Base-by-base conservation (phyloP, 2,329 filamentous ascomycete species). In the Pyricularia sp. region DNA sequence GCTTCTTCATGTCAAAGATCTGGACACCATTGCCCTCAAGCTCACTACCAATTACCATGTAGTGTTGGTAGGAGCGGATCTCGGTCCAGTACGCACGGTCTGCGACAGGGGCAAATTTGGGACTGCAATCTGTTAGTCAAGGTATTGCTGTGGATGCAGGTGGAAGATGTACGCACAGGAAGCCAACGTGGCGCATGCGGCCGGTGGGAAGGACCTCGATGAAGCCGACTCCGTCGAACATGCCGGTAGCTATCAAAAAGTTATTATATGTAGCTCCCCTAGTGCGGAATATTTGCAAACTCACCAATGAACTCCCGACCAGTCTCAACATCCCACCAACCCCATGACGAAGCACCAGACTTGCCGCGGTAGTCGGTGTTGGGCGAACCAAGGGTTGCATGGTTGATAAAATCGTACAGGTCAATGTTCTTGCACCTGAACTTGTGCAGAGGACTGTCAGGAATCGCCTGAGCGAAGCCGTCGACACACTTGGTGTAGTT, bases 1-100 rank as follows among this genome's bases (percentile, higher is more conserved):
- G 75, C 75, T 82, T 85, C 69, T 77, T 79, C 81, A 86, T 79
- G 72, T 87, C 84, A 69, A 87, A 87, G 73, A 87, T 79, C 73
- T 87, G 84, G 61, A 87, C 79, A 40, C 82, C 81, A 72, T 87
- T 84, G 69, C 76, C 72, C 60, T 71, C 69, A 28, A 81, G 79
- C 67, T 78, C 76, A 68, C 72, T 73, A 33, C 76, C 75, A 65
- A 78, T 75, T 65, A 77, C 72, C 65, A 74, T 72, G 65, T 74
- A 72, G 71, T 72, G 72, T 64, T 72, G 72, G 65, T 75, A 73
- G n/a, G 73, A 72, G 66, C 76, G 76, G 68, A 84, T 84, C 71
- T 84, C 81, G 60, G 81, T 76, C 81, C 82, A 84, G 55, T 76
- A 64, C 3, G 62, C 44, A 22, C 62, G 49, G 30, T 64, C 30